phyloP scores from a whole-genome alignment of 768 basidiomycete genomes.

The Boletus edulis region DNA sequence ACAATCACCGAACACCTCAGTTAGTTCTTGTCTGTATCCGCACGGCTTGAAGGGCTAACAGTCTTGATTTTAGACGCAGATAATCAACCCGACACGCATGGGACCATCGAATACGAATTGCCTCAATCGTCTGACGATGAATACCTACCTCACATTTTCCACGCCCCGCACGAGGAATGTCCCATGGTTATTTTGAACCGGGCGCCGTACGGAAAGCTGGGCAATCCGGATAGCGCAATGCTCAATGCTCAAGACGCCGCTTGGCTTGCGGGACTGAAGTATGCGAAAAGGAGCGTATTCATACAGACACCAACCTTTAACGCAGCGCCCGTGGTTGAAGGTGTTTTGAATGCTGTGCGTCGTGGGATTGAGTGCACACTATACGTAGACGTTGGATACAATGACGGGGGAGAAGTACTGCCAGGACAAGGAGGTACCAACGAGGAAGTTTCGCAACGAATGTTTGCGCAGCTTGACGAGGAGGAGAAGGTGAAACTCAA shows the following conservation, averaged over 20 bases:
- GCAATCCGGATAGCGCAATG: slow-evolving; percentile 38
- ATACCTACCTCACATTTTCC: slow-evolving; percentile 61
- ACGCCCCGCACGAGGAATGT: slow-evolving; percentile 52
- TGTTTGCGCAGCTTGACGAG: slow-evolving; percentile 50
- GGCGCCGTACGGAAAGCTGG: slow-evolving; percentile 54
- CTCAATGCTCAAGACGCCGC: slow-evolving; percentile 63
- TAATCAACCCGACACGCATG: slow-evolving; percentile 34
- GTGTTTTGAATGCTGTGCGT: slow-evolving; percentile 56
- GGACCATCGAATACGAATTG: slow-evolving; percentile 26
- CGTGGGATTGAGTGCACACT: slow-evolving; percentile 59
- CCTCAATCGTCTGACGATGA: slow-evolving; percentile 38
- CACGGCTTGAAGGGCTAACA: slow-evolving; percentile 9
- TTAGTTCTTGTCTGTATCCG: slow-evolving; percentile 9
- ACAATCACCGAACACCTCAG: slow-evolving; percentile 42
- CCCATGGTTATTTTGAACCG: slow-evolving; percentile 69
- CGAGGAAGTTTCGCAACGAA: slow-evolving; percentile 58
- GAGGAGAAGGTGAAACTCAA: slow-evolving; percentile 45
- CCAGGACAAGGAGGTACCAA: slow-evolving; percentile 74
- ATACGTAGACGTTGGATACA: slow-evolving; percentile 57
- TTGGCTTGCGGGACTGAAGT: slow-evolving; percentile 62
- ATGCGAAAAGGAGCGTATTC: slow-evolving; percentile 61
- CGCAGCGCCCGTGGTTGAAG: slow-evolving; percentile 58
- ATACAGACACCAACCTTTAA: slow-evolving; percentile 76
- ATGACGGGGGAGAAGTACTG: slow-evolving; percentile 58
- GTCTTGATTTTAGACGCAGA: slow-evolving; percentile 28